Evolutionary conservation across 768 basidiomycete species (phyloP), one percentile per base, ranked within the genome.

Genomic region (Russula sp.): DNA sequence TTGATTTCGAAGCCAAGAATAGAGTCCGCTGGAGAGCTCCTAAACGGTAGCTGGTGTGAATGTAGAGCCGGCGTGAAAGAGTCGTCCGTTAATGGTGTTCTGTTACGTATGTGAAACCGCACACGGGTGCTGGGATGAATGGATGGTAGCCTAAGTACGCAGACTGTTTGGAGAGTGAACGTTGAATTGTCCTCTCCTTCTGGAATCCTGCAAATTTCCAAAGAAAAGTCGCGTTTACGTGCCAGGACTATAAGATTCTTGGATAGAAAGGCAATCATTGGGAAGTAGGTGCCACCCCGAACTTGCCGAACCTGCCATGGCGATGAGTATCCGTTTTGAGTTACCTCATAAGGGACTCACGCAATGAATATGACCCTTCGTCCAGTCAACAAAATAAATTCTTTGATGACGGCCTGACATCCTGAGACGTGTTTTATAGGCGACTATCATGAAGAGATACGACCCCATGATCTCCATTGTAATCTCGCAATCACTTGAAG

Each of bases 1-100:
- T 49, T 55, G 54, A 64, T 48, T 11, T 64, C 63, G 27, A 64
- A 64, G 8, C 63, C 63, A 27, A 64, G 58, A 5, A 64, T 16
- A 55, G 58, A 48, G 4, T 64, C 58, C 13, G 53, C 40, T 14
- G 58, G 63, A 8, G 58, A 59, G 22, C 58, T 59, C 40, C 35
- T 42, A 54, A 64, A 64, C 7, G 63, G 63, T 9, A 64, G 22
- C 22, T 18, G 42, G 47, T 59, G 45, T n/a, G 63, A 55, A 18
- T 40, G 32, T 13, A 64, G 40, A 7, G 54, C 48, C 11, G 40
- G 42, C 1, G 48, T 27, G 20, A 58, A 60, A 39, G 47, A 49
- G n/a, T 55, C 22, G 37, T 10, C 6, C 18, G 47, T 34, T 9
- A 55, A 53, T 8, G 63, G 63, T 7, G 63, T 64, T 44, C 58